Conservation (phyloP, 2,329 filamentous ascomycete species). For the Trichoderma lentiforme region DNA sequence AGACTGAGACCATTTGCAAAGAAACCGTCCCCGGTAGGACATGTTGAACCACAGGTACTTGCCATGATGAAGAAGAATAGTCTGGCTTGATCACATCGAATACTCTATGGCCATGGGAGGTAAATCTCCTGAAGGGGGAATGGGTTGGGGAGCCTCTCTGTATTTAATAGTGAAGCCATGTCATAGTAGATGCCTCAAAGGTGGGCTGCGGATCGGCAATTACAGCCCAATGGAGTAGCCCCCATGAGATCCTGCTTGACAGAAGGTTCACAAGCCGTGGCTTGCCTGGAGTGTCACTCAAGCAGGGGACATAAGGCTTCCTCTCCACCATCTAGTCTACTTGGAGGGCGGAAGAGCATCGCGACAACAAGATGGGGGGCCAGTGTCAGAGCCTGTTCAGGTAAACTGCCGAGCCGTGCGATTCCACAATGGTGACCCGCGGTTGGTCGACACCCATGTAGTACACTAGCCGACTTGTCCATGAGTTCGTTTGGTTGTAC, state of each 20-base stretch:
- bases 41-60: slow-evolving; percentile 35
- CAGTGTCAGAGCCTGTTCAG: neutral
- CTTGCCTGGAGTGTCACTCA: neutral
- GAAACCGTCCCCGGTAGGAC: slow-evolving; percentile 36
- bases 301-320: neutral
- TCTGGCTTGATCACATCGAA: slow-evolving; percentile 27
- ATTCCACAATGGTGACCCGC: neutral
- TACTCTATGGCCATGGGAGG: slow-evolving; percentile 16
- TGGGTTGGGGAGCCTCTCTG: neutral
- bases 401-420: neutral
- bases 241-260: neutral
- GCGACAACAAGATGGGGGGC: neutral
- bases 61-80: slow-evolving; percentile 31
- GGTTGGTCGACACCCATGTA: neutral
- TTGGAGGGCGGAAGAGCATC: neutral
- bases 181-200: neutral
- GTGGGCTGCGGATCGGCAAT: neutral
- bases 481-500: neutral
- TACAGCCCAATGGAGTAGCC: neutral
- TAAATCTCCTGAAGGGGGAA: slow-evolving; percentile 8
- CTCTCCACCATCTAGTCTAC: slow-evolving; percentile 3
- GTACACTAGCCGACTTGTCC: neutral
- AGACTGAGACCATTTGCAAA: slow-evolving; percentile 37
- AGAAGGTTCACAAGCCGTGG: neutral
- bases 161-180: slow-evolving; percentile 8